Evolutionary conservation across 768 basidiomycete genomes (phyloP).

Genomic region (Boletellus sp.): DNA sequence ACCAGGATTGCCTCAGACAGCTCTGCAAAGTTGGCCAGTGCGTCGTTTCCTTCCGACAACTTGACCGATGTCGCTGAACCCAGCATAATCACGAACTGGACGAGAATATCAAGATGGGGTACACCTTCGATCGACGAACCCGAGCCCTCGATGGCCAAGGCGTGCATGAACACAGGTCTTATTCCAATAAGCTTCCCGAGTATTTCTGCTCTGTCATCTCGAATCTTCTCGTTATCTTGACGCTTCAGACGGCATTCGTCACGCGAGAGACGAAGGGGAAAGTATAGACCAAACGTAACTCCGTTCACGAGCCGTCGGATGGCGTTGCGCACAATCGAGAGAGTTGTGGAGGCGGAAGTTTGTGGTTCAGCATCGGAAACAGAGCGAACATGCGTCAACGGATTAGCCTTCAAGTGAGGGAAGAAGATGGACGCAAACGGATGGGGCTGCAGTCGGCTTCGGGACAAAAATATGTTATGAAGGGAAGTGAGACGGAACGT

Average conservation of each 20-base stretch:
- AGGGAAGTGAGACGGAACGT: conserved; percentile 47
- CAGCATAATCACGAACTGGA: conserved; percentile 21
- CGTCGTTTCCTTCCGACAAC: conserved; percentile 7
- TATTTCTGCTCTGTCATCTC: conserved; percentile 64
- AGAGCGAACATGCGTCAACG: conserved; percentile 16
- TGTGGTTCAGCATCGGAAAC: conserved; percentile 4
- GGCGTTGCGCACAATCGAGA: conserved; percentile 7
- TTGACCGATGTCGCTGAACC: conserved; percentile 15
- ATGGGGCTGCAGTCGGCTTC: conserved; percentile 43
- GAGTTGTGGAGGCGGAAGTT: conserved; percentile 5
- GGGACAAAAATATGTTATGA: conserved; percentile 45
- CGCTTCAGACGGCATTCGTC: conserved; percentile 68
- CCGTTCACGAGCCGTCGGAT: conserved; percentile 12
- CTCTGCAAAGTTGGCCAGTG: conserved; percentile 11
- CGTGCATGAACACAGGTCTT: conserved; percentile 42
- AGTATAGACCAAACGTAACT: conserved; percentile 17
- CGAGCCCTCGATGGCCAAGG: conserved; percentile 22
- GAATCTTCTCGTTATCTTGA: conserved; percentile 53
- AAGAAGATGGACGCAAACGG: conserved; percentile 59
- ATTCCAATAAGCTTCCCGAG: conserved; percentile 61
- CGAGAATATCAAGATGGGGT: conserved; percentile 13
- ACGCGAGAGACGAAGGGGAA: conserved; percentile 59
- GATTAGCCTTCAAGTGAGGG: conserved; percentile 50
- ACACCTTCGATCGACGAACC: neutral
- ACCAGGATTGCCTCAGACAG: conserved; percentile 20